phyloP scores from a whole-genome alignment of 441 rosid species.

The Eutrema salsugineum region DNA sequence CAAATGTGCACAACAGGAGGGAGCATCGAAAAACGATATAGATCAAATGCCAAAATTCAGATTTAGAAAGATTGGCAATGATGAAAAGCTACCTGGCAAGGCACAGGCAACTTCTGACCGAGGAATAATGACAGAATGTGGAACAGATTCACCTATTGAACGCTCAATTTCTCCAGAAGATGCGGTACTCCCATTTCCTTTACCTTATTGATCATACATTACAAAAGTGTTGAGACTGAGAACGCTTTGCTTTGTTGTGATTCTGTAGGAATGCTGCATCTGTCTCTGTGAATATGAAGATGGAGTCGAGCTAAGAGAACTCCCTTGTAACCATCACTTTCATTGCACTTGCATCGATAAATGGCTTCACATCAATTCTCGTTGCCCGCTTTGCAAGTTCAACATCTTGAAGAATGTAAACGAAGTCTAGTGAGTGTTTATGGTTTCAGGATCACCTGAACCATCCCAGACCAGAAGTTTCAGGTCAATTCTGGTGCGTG shows the following conservation, averaged over 20 bases:
- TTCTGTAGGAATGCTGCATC: slow-evolving; percentile 91
- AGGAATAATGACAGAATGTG: slow-evolving; percentile 80
- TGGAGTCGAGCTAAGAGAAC: slow-evolving; percentile 90
- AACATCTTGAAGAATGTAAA: slow-evolving; percentile 72
- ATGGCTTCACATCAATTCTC: slow-evolving; percentile 91
- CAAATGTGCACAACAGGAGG: slow-evolving; percentile 56
- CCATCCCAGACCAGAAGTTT: slow-evolving; percentile 13
- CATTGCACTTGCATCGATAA: slow-evolving; percentile 93
- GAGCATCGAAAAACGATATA: slow-evolving; percentile 90
- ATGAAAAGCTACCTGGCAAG: slow-evolving; percentile 47
- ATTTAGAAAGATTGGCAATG: slow-evolving; percentile 40
- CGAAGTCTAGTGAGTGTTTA: slow-evolving; percentile 45
- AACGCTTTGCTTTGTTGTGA: not conserved
- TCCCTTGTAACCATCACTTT: slow-evolving; percentile 94
- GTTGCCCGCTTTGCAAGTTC: slow-evolving; percentile 97
- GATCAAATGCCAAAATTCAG: slow-evolving; percentile 80
- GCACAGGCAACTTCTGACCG: slow-evolving; percentile 35
- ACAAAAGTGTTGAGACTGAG: not conserved
- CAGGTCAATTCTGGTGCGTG: slow-evolving; percentile 11
- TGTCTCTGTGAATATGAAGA: slow-evolving; percentile 91
- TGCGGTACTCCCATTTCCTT: slow-evolving; percentile 42
- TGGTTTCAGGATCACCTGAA: not conserved
- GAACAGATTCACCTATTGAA: slow-evolving; percentile 74
- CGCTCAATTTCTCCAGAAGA: slow-evolving; percentile 69
- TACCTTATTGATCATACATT: not conserved